A percentile compares a stretch with the other conserved stretches of the same genome.
These are phyloP conservation scores for Chaetomiaceae sp. DNA, from an alignment of 2,329 filamentous ascomycete species.

Conservation along the genomic window DNA sequence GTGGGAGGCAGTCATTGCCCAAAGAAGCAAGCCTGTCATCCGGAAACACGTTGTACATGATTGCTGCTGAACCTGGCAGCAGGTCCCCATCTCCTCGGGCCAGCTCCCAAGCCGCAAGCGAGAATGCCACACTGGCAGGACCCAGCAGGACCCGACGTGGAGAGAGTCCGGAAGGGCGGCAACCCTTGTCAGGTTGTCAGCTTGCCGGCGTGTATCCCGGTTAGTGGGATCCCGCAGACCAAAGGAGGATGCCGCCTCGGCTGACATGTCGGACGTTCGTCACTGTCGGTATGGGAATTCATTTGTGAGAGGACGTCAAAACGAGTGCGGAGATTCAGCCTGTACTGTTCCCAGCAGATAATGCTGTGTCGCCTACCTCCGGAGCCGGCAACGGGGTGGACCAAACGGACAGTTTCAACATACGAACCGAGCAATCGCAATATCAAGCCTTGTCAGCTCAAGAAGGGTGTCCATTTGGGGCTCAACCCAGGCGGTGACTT, in stretches of 20 bases:
- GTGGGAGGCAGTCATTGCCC: constrained; percentile 11
- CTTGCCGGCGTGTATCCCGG: constrained; percentile 14
- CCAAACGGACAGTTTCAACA: not conserved
- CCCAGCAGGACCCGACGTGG: constrained; percentile 2
- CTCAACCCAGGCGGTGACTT: not conserved
- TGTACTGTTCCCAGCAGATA: constrained; percentile 7
- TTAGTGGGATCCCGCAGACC: not conserved
- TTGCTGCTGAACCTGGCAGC: not conserved
- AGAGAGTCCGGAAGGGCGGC: constrained; percentile 10
- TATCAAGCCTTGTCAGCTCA: not conserved
- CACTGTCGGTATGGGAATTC: not conserved
- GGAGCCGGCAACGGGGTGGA: not conserved
- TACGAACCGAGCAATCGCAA: not conserved
- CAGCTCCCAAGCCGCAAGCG: not conserved
- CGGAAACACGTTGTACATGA: constrained; percentile 15
- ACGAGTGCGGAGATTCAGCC: constrained; percentile 12
- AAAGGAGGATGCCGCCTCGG: not conserved
- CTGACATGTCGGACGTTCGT: not conserved
- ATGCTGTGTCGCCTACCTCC: constrained; percentile 2
- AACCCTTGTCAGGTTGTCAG: not conserved
- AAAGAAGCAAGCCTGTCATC: constrained; percentile 16
- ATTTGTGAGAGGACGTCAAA: not conserved
- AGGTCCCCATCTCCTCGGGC: not conserved
- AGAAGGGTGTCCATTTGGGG: too few relatives aligned
- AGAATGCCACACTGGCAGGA: not conserved